Base-by-base conservation (phyloP, 2,329 filamentous ascomycete species). In the Fusarium poae region DNA sequence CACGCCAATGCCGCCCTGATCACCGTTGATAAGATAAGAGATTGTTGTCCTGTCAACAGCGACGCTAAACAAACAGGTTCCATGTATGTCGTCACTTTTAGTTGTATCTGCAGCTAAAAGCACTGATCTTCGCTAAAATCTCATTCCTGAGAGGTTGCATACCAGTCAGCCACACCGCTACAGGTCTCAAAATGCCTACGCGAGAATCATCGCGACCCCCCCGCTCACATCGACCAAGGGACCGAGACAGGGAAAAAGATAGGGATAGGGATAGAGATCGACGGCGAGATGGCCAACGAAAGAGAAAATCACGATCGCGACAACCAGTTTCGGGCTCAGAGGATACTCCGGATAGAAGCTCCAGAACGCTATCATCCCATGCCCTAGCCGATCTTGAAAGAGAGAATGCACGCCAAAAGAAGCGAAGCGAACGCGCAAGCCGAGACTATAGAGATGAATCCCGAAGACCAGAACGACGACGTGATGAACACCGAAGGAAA, bases 371-470 rank as follows among this genome's bases (percentile, higher is more conserved):
- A 27, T 85, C 83, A 6, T 76, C 80, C 4, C 86, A 88, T 71
- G 88, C 90, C 7, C 79, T 94, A 49, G 89, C 89, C 15, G 87
- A 89, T 73, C 78, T 94, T 46, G 86, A 93, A 71, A 83, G 87
- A 50, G 80, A 86, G 55, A 90, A 92, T 77, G 74, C 77, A 25
- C 76, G 77, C 21, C 82, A 85, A 27, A 85, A 87, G 66, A 82
- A 70, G 42, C 57, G 70, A 53, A 59, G 59, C 23, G 70, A 71
- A 44, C 59, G 62, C 20, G 65, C 59, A 29, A 55, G 55, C 52
- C 49, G 68, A 62, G 64, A 45, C 32, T 29, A 54, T 6, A 57
- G 65, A 58, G 65, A 65, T 29, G 65, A 67, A 75, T 82, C 68
- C 75, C 80, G 67, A 77, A 83, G 49, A 53, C 63, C 59, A 61